Conservation (phyloP, 2,329 filamentous ascomycete species). For the Diaporthe sp. region DNA sequence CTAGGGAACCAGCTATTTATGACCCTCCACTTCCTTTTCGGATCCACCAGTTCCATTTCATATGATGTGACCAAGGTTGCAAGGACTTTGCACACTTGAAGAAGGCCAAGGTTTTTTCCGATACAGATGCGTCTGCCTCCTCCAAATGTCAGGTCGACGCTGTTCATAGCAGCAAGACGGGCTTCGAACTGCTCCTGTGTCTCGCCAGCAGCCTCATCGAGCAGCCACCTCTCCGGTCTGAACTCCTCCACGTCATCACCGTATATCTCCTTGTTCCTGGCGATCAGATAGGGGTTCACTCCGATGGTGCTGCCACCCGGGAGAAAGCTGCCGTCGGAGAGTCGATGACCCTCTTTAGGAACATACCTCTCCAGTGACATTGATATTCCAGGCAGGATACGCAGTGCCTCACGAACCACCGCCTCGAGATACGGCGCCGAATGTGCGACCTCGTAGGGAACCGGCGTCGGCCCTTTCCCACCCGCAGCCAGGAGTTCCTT, state of each 20-base stretch:
- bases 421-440: slow-evolving; percentile 51
- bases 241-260: slow-evolving; percentile 69
- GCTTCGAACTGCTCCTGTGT: slow-evolving; percentile 59
- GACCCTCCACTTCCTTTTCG: neutral
- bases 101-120: slow-evolving; percentile 72
- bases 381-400: slow-evolving; percentile 51
- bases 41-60: slow-evolving; percentile 52
- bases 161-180: slow-evolving; percentile 73
- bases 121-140: slow-evolving; percentile 77
- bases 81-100: slow-evolving; percentile 73
- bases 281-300: slow-evolving; percentile 81
- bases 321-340: slow-evolving; percentile 63
- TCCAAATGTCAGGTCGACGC: slow-evolving; percentile 77
- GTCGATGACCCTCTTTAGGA: slow-evolving; percentile 34
- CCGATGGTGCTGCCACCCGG: slow-evolving; percentile 79
- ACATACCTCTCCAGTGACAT: slow-evolving; percentile 41
- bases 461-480: slow-evolving; percentile 38
- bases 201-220: slow-evolving; percentile 46
- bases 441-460: slow-evolving; percentile 38
- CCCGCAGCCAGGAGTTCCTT: slow-evolving; percentile 48
- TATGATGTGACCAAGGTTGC: slow-evolving; percentile 71
- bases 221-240: slow-evolving; percentile 74
- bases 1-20: slow-evolving; percentile 25
- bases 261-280: slow-evolving; percentile 74
- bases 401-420: slow-evolving; percentile 50